These are phyloP conservation scores for Aspergillus proliferans DNA, from an alignment of 2,329 filamentous ascomycete genomes.

Conservation along the genomic window DNA sequence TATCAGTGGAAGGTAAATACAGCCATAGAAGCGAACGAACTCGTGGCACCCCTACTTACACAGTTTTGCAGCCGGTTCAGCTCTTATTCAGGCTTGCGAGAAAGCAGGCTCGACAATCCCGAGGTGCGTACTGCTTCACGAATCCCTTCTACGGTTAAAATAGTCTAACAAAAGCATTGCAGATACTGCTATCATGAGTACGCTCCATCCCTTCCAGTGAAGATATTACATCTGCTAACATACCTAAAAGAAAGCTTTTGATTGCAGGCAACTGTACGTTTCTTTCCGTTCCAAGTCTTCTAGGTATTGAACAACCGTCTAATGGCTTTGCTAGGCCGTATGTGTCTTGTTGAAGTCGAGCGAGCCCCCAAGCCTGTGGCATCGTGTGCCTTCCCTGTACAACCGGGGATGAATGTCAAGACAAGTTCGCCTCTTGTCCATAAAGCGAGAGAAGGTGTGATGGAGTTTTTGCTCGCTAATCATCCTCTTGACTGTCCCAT, in stretches of 20 bases:
- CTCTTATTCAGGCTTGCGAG: constrained; percentile 97
- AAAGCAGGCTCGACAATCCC: constrained; percentile 89
- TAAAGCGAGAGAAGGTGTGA: constrained; percentile 97
- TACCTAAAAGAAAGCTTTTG: constrained; percentile 71
- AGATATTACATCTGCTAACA: constrained; percentile 19
- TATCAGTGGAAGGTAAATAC: constrained; percentile 83
- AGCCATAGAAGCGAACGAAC: neutral
- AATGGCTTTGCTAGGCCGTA: constrained; percentile 52
- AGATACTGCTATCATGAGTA: constrained; percentile 99
- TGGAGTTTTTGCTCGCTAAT: constrained; percentile 97
- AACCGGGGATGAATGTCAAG: constrained; percentile 98
- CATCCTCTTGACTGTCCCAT: constrained; percentile 95
- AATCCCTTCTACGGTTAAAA: neutral
- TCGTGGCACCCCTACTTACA: constrained; percentile 18
- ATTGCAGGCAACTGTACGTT: constrained; percentile 87
- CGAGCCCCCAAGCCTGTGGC: constrained; percentile 92
- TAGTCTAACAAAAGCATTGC: constrained; percentile 27
- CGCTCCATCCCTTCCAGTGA: constrained; percentile 33
- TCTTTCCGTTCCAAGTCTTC: neutral
- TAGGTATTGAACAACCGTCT: neutral
- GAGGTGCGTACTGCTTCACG: constrained; percentile 49
- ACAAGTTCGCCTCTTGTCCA: constrained; percentile 93
- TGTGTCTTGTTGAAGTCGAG: constrained; percentile 99
- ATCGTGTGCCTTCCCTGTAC: constrained; percentile 97
- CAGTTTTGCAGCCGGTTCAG: constrained; percentile 68